Evolutionary conservation across 352 stramenopile genomes (phyloP).

Genomic region (Saprolegnia parasitica): DNA sequence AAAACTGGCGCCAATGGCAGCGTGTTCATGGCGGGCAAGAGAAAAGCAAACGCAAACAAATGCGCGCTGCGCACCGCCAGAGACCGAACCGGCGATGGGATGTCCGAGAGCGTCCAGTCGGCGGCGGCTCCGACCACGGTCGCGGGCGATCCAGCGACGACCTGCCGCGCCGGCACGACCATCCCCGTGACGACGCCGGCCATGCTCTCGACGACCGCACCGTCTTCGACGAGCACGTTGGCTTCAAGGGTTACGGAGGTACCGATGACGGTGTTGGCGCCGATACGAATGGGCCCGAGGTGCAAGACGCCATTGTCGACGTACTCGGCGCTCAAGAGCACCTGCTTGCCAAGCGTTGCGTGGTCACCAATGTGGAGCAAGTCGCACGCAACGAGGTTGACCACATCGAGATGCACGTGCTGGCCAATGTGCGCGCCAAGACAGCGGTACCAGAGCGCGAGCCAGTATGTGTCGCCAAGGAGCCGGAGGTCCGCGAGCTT

Average conservation of each 20-base stretch:
- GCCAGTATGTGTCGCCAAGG: neutral
- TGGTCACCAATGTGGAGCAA: slow-evolving; percentile 1
- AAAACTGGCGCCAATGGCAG: neutral
- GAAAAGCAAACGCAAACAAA: neutral
- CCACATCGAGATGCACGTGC: neutral
- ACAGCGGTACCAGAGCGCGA: neutral
- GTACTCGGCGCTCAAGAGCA: neutral
- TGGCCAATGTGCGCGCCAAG: slow-evolving; percentile 1
- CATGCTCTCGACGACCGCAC: neutral
- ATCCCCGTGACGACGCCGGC: neutral
- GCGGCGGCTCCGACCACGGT: neutral
- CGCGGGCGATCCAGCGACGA: neutral
- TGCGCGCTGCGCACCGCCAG: neutral
- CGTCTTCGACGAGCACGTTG: slow-evolving; percentile 11
- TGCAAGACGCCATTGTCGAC: neutral
- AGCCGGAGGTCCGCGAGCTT: neutral
- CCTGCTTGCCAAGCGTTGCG: neutral
- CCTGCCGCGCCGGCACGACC: neutral
- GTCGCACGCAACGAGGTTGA: neutral
- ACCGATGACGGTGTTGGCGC: neutral
- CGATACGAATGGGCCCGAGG: slow-evolving; percentile 4
- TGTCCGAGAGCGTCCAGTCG: neutral
- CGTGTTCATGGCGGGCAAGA: neutral
- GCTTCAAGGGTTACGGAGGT: neutral
- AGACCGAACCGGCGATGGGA: neutral